Evolutionary conservation across 75 land plant genomes (phyloP), one percentile per base, ranked within the genome.

Genomic region (Selaginella tamariscina): DNA sequence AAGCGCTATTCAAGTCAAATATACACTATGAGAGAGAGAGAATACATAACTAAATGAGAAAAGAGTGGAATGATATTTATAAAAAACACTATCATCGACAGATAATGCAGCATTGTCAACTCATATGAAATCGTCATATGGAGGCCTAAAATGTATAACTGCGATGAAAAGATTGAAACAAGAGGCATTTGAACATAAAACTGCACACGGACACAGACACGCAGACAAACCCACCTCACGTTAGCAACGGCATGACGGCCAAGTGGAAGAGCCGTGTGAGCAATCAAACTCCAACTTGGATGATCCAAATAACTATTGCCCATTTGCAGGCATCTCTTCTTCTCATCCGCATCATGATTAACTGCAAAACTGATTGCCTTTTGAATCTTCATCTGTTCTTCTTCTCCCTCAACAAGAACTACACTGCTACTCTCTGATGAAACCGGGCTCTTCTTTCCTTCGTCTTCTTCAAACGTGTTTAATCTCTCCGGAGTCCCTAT

Each of bases 161-260:
- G n/a, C n/a, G n/a, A n/a, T n/a, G n/a, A n/a, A n/a, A n/a, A n/a
- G n/a, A n/a, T n/a, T n/a, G n/a, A n/a, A n/a, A n/a, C n/a, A n/a
- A n/a, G n/a, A n/a, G n/a, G n/a, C n/a, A n/a, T n/a, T n/a, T n/a
- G n/a, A n/a, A n/a, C n/a, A n/a, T n/a, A n/a, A n/a, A n/a, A n/a
- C n/a, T n/a, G n/a, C n/a, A n/a, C n/a, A n/a, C n/a, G n/a, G n/a
- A n/a, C n/a, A n/a, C n/a, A n/a, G n/a, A n/a, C n/a, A n/a, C n/a
- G n/a, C n/a, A n/a, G n/a, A n/a, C n/a, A n/a, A n/a, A n/a, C n/a
- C 98, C 96, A 93, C 57, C 84, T 73, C 32, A 85, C 72, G 1
- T 64, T 80, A 56, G 83, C 68, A 39, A 71, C 68, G 1, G 81
- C 84, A 60, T 76, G 73, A n/a, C 67, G 68, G 28, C 73, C 76